Percentiles rank a stretch among this genome's conserved stretches.
Conservation (phyloP, 305 asterid genomes). For the Ajuga reptans region DNA sequence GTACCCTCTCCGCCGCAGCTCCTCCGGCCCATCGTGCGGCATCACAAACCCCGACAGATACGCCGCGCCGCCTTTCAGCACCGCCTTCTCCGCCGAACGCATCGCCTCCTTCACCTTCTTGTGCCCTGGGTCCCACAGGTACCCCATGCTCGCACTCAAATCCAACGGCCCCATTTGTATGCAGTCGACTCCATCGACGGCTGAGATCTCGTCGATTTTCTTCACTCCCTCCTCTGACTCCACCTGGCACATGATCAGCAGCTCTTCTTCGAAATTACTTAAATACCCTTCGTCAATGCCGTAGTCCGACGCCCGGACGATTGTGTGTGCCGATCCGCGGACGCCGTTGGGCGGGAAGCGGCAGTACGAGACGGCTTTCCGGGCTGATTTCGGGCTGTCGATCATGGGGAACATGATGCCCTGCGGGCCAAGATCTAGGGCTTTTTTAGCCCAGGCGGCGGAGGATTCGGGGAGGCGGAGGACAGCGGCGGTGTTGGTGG, state of each 20-base stretch:
- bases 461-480: conserved; percentile 78
- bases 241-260: conserved; percentile 79
- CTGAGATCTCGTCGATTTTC: conserved; percentile 57
- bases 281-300: conserved; percentile 70
- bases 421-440: conserved; percentile 87
- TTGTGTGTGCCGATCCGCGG: conserved; percentile 81
- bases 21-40: conserved; percentile 63
- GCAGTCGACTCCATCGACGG: conserved; percentile 83
- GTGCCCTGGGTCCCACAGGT: conserved; percentile 85
- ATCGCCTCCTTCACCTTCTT: conserved; percentile 69
- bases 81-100: conserved; percentile 66
- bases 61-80: conserved; percentile 42
- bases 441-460: conserved; percentile 72
- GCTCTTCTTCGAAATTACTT: conserved; percentile 58
- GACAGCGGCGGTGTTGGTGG: conserved; percentile 62
- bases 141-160: conserved; percentile 90
- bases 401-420: conserved; percentile 97
- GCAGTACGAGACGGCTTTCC: conserved; percentile 69
- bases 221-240: conserved; percentile 64
- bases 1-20: conserved; percentile 65
- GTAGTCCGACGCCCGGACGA: conserved; percentile 70
- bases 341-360: conserved; percentile 67
- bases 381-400: conserved; percentile 55
- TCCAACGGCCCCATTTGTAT: conserved; percentile 95
- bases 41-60: conserved; percentile 70